Evolutionary conservation across 2,329 filamentous ascomycete genomes (phyloP), one percentile per base, ranked within the genome.

Genomic region (Fusarium anthophilum): DNA sequence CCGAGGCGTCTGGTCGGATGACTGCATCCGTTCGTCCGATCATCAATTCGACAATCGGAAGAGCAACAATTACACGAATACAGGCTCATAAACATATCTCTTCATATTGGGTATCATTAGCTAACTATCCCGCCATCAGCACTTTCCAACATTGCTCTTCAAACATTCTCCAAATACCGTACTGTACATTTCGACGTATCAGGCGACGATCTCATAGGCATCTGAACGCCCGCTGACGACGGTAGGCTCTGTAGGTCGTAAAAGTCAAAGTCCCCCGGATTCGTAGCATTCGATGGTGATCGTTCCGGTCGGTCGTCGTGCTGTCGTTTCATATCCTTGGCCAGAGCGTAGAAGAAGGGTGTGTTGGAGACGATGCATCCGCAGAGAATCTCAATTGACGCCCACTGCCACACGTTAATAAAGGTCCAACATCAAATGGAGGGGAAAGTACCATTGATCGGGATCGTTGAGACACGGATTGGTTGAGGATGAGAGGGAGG

Each of bases 331-430:
- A 77, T 47, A 10, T 80, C 79, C 47, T 79, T 79, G 12, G 79
- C 32, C 0, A 81, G 57, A 0, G 79, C 78, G 66, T 78, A 81
- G 47, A 73, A 81, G 54, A 81, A 81, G 4, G 79, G 73, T 1
- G 79, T 78, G 43, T 81, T 81, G 35, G 79, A 76, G 18, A 81
- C 79, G 28, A 81, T 63, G 44, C 79, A 81, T 5, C 78, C 79
- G 70, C 79, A 80, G 3, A 81, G 69, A 11, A 81, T 81, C 67
- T 81, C 79, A 45, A 81, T 75, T 8, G 79, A 79, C 35, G 79
- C 79, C 79, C 79, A 81, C 79, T 81, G 13, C 26, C 6, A 24
- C 0, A 17, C 1, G 18, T 73, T 12, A 73, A 51, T 8, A 18
- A 45, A 22, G 11, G 6, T 3, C 5, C 11, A 8, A 11, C 3